These are phyloP conservation scores for Leersia perrieri DNA, from an alignment of 176 grass and related monocot genomes.

Conservation along the genomic window DNA sequence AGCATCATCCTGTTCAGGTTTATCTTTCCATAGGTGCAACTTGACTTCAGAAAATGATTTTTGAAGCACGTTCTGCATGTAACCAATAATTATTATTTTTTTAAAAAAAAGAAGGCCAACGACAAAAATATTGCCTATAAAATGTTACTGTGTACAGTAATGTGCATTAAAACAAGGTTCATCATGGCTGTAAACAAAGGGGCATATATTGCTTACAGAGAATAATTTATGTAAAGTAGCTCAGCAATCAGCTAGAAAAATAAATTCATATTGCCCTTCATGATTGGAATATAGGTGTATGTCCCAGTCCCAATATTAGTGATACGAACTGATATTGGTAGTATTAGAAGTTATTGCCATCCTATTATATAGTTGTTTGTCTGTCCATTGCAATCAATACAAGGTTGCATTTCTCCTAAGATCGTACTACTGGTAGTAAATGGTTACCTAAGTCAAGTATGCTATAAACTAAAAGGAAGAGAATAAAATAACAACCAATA, in stretches of 20 bases:
- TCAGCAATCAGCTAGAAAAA: background rate
- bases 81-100: constrained; percentile 2
- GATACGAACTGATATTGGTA: too few species aligned
- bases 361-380: background rate
- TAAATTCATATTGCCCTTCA: background rate
- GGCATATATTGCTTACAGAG: background rate
- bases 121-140: background rate
- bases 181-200: background rate
- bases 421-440: background rate
- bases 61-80: constrained; percentile 55
- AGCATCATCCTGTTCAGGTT: constrained; percentile 47
- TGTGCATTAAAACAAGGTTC: background rate
- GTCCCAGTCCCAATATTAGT: too few species aligned
- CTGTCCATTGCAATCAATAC: background rate
- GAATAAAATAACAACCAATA: background rate
- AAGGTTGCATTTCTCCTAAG: background rate
- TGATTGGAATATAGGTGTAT: constrained; percentile 6
- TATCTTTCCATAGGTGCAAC: constrained; percentile 59
- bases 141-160: constrained; percentile 1
- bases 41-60: constrained; percentile 68
- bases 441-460: background rate
- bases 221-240: background rate
- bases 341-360: background rate
- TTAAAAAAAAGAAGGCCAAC: background rate
- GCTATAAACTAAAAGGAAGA: background rate